phyloP scores from a whole-genome alignment of 1,284 basidiomycete species.

The Microbotryum violaceum region DNA sequence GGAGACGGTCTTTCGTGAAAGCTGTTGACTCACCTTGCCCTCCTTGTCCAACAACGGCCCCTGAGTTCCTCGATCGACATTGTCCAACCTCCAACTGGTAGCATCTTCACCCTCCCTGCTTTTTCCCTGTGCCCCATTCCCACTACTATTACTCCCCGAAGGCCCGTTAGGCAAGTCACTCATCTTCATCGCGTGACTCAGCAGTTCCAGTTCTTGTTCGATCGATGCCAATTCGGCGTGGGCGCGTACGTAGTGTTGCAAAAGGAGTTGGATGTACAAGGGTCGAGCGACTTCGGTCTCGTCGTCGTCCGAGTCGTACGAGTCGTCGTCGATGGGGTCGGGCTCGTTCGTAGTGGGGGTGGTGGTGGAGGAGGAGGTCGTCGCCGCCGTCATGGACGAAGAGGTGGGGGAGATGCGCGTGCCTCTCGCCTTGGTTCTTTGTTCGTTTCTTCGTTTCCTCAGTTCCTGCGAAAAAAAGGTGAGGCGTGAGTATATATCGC shows the following conservation, averaged over 20 bases:
- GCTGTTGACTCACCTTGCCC: conserved; percentile 55
- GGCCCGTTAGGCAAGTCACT: conserved; percentile 32
- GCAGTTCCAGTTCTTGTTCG: conserved; percentile 64
- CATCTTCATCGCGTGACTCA: conserved; percentile 49
- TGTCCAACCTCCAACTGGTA: conserved; percentile 70
- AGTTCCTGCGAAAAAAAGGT: conserved; percentile 30
- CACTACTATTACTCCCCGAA: conserved; percentile 13
- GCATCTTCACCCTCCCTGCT: conserved; percentile 40
- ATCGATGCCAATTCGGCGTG: conserved; percentile 61
- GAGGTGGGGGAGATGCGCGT: conserved; percentile 44
- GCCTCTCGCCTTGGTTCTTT: conserved; percentile 48
- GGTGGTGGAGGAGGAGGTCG: conserved; percentile 5
- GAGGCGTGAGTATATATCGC: neutral
- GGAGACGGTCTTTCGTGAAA: neutral
- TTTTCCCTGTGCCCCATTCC: conserved; percentile 35
- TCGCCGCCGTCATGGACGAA: conserved; percentile 29
- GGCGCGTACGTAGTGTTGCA: conserved; percentile 64
- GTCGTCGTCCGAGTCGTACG: conserved; percentile 43
- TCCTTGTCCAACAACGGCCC: conserved; percentile 63
- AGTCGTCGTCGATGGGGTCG: conserved; percentile 9
- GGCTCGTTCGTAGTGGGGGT: neutral
- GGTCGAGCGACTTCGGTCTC: conserved; percentile 59
- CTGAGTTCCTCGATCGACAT: conserved; percentile 37
- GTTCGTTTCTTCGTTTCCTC: conserved; percentile 14
- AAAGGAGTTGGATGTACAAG: conserved; percentile 60